Evolutionary conservation across 2,329 filamentous ascomycete species (phyloP), one percentile per base, ranked within the genome.

Genomic region (Hypoxylon sp.): DNA sequence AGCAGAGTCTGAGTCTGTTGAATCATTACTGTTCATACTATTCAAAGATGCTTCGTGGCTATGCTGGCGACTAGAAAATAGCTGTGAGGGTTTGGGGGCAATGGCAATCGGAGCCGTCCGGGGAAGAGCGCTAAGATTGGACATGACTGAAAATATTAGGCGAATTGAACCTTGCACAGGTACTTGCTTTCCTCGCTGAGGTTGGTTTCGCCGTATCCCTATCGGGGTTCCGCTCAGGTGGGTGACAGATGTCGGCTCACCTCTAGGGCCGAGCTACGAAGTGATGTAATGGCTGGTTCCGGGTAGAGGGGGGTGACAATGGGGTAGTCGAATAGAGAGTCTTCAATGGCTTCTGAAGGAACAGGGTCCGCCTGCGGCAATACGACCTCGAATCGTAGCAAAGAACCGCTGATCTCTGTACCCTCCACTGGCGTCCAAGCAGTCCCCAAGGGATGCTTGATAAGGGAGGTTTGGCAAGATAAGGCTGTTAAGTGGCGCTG

Each of bases 81-180:
- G 80, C 72, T 80, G 82, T 68, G 84, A 82, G 68, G 86, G 86
- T 78, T 89, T 89, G 72, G 88, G 87, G 70, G 88, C 88, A 78
- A 91, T 91, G 78, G 88, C 85, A 78, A 91, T 90, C 74, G 88
- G 88, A 77, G 87, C 87, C 81, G 88, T 89, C 79, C 88, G 83
- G 71, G 85, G 83, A 78, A 89, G 82, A 75, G 84, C 80, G 75
- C 80, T 82, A 72, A 86, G 82, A 74, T 83, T 85, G 73, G 87
- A 85, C 85, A 88, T 88, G 80, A 77, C 76, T 65, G 67, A 78
- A 75, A 75, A 75, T 70, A 71, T 73, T 74, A 64, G 63, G 62
- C 68, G 71, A 65, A 63, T 66, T 70, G 50, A 53, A 63, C 50
- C 56, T 62, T 65, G 47, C 29, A 54, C 60, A 59, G 65, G 60